Conservation (phyloP, 129 eudicot species). For the Lactuca sativa region DNA sequence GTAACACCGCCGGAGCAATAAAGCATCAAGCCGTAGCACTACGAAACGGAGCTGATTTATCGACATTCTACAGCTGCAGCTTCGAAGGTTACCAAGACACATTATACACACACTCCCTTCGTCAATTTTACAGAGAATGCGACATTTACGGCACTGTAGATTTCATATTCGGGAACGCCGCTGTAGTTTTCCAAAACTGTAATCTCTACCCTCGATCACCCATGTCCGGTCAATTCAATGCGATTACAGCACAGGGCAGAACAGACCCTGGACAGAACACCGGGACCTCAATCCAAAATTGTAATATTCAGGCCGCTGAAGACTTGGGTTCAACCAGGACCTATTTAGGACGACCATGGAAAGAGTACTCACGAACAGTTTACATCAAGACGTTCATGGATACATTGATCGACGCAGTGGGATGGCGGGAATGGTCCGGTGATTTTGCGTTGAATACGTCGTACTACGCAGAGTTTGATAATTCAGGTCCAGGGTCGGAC, state of each 20-base stretch:
- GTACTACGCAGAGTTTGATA: slow-evolving; percentile 79
- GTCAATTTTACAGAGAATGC: slow-evolving; percentile 82
- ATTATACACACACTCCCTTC: slow-evolving; percentile 71
- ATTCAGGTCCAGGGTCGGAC: slow-evolving; percentile 71
- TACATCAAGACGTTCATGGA: slow-evolving; percentile 60
- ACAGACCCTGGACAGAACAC: slow-evolving; percentile 88
- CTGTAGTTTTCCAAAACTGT: slow-evolving; percentile 66
- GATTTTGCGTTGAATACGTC: slow-evolving; percentile 70
- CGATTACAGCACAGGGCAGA: slow-evolving; percentile 87
- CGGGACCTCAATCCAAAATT: slow-evolving; percentile 63
- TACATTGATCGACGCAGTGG: slow-evolving; percentile 41
- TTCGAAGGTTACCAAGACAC: slow-evolving; percentile 96
- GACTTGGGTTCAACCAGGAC: slow-evolving; percentile 56
- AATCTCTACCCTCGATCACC: slow-evolving; percentile 79
- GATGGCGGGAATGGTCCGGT: slow-evolving; percentile 87
- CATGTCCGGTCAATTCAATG: slow-evolving; percentile 61
- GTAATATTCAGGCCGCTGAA: slow-evolving; percentile 53
- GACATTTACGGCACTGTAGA: slow-evolving; percentile 88
- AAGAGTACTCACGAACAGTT: slow-evolving; percentile 73
- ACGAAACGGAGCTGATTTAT: slow-evolving; percentile 78
- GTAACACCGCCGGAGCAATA: slow-evolving; percentile 81
- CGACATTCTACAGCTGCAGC: slow-evolving; percentile 86
- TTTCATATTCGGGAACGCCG: slow-evolving; percentile 83
- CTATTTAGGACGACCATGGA: slow-evolving; percentile 88
- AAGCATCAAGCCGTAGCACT: slow-evolving; percentile 91